Evolutionary conservation across 1,139 yeast species (phyloP).

Genomic region (Debaryomycetaceae sp.): DNA sequence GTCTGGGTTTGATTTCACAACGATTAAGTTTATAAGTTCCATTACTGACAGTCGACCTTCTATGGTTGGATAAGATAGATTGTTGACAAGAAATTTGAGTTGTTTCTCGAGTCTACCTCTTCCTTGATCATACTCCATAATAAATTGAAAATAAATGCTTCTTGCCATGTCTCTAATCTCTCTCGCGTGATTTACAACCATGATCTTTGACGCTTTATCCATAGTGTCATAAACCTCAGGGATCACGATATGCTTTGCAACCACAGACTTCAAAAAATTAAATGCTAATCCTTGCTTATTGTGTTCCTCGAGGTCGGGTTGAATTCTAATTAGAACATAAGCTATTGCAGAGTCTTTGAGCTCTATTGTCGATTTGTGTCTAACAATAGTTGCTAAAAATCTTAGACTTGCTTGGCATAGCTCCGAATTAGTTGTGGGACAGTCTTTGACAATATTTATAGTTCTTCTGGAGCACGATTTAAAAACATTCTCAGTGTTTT

Average conservation of each 20-base stretch:
- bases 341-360: conserved; percentile 73
- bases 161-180: conserved; percentile 86
- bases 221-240: conserved; percentile 90
- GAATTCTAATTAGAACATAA: conserved; percentile 69
- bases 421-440: conserved; percentile 76
- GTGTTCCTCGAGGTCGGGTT: conserved; percentile 91
- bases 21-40: conserved; percentile 74
- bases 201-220: conserved; percentile 75
- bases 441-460: conserved; percentile 64
- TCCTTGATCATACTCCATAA: conserved; percentile 95
- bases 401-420: conserved; percentile 80
- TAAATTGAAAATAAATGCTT: conserved; percentile 76
- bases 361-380: conserved; percentile 62
- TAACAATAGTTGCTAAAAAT: conserved; percentile 68
- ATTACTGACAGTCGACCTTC: conserved; percentile 87
- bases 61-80: conserved; percentile 80
- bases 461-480: conserved; percentile 61
- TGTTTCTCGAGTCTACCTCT: conserved; percentile 81
- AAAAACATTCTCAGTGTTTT: conserved; percentile 50
- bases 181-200: conserved; percentile 86
- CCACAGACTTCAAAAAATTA: conserved; percentile 71
- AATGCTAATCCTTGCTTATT: conserved; percentile 86
- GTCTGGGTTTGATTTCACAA: conserved; percentile 63
- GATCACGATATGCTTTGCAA: conserved; percentile 67
- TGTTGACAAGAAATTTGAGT: conserved; percentile 76